Evolutionary conservation across 1,284 basidiomycete genomes (phyloP), one percentile per base, ranked within the genome.

Genomic region (Irpex rosettiformis): DNA sequence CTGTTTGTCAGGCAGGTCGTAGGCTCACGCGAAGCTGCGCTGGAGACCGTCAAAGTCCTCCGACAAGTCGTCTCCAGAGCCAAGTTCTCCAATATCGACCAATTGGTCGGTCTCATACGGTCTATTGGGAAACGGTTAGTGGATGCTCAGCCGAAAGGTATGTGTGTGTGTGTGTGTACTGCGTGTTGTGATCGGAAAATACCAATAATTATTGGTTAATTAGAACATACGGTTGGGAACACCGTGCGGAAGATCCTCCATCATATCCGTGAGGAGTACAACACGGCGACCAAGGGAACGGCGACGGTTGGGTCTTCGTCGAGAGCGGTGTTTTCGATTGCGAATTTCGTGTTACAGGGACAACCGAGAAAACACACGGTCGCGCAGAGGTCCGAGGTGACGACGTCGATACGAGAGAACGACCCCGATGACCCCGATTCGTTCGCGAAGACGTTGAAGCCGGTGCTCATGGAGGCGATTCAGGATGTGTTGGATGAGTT

Each of bases 401-500:
- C 79, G 55, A 77, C 77, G 10, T 79, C 80, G 3, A 66, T 88
- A 51, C 84, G 78, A 63, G 88, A 91, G 70, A 80, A 86, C 64
- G 84, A 89, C 70, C 76, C 81, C 0, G 81, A 88, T 57, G 89
- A 91, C 70, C 86, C 84, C 0, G 87, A 90, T 67, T 84, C 85
- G 13, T 90, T 91, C 67, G 85, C 89, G 7, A 76, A 79, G 52
- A 82, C 80, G 10, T 67, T 91, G 48, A 91, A 89, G 70, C 89
- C 89, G 3, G 86, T 91, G 1, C 77, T 96, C 53, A 93, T 95
- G 80, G 91, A 94, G 72, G 94, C 92, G 1, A 93, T 96, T 59
- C 89, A 95, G 67, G 93, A 98, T 70, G 90, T 98, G 13, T 81
- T 98, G 52, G 94, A 97, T 66, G 97, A 99, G 73, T 78, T 99